Base-by-base conservation (phyloP, 1,284 basidiomycete genomes). In the Boletus chippewaensis region DNA sequence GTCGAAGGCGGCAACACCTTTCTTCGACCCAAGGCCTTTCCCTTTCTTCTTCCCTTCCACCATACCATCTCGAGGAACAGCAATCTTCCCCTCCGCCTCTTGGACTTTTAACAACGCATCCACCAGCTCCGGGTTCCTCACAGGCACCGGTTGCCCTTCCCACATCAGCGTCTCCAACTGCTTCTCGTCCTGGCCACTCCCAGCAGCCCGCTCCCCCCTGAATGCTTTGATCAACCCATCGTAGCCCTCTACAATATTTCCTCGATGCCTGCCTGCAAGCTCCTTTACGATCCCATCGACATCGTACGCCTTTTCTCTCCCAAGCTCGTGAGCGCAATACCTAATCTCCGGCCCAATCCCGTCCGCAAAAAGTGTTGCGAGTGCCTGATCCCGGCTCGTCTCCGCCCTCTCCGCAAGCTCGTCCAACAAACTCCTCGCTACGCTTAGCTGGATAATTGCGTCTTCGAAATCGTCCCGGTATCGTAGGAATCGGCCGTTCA, bases 71-170 rank as follows among this genome's bases (percentile, higher is more conserved):
- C 59, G 62, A 51, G 66, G 63, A 24, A 64, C 65, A 56, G 61
- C 68, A 49, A 84, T 67, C 58, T 73, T 78, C 47, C 70, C 70
- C 60, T 94, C 81, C 3, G 87, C 91, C 12, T 85, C 81, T 62
- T 94, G 89, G 4, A 95, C 88, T 59, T 82, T 86, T 53, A 91
- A 69, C 54, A 97, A 74, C 16, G 89, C 89, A 61, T 90, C 89
- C 45, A 97, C 92, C 45, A 99, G 73, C 71, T 99, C 94, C 0
- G 93, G 91, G 60, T 87, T 93, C 49, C 94, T 80, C 42, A 97
- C 78, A 15, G 93, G 91, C 8, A 98, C 82, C 3, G 81, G 79
- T 59, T 87, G 79, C 10, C 82, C 90, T 54, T 93, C 90, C 88
- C 94, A 98, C 5, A 75, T 61, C 43, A 95, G 70, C 49, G 79